Evolutionary conservation across 2,329 filamentous ascomycete species (phyloP), one percentile per base, ranked within the genome.

Genomic region (Phoma sp.): DNA sequence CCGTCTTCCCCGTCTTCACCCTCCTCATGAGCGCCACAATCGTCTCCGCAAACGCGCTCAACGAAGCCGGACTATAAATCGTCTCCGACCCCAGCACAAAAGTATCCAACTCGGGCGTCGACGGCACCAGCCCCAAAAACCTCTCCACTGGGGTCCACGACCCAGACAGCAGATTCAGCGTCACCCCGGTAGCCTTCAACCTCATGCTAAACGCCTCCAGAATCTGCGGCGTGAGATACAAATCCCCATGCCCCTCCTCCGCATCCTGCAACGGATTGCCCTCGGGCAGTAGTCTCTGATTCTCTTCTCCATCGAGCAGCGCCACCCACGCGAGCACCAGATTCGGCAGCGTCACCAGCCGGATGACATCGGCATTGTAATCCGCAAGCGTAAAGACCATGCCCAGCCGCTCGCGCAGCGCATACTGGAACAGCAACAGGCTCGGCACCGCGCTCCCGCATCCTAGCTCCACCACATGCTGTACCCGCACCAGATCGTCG

Each of bases 321-420:
- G 62, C 61, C 2, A 69, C 76, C 81, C 88, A 95, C 4, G 85
- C 82, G 29, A 95, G 80, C 35, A 95, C 73, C 38, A 93, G 78
- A 74, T 95, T 95, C 48, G 90, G 90, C 30, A 95, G 72, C 1
- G 90, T 93, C 58, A 93, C 89, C 11, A 93, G 84, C 54, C 89
- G 84, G 47, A 95, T 79, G 10, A 95, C 90, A 3, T 86, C 84
- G 33, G 86, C 85, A 68, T 95, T 95, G 77, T 93, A 95, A 75
- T 95, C 90, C 46, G 89, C 87, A 23, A 93, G 76, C 14, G 86
- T 83, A 60, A 93, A 82, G 48, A 83, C 80, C 25, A 89, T 74
- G 13, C 70, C 74, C 40, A 76, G 73, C 61, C 79, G 81, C 9
- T 78, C 73, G n/a, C 60, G 64, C 1, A 87, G 62, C 11, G 80